Conservation (phyloP, 1,139 yeast species). For the Taiozyma sp. region DNA sequence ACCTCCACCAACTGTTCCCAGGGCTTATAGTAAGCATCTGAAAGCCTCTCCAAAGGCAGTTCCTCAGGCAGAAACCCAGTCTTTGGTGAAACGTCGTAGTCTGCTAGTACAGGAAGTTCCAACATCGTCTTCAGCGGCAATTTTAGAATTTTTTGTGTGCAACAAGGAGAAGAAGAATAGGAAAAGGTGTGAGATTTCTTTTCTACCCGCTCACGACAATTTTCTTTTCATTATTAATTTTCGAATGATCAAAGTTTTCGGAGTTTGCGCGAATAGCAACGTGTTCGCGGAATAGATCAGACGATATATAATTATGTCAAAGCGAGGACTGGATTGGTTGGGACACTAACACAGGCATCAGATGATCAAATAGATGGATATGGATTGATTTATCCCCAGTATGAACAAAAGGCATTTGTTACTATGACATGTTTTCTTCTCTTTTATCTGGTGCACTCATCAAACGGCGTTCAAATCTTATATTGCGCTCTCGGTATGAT, state of each 20-base stretch:
- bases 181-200: not conserved
- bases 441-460: too few species aligned
- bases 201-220: not conserved
- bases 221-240: too few species aligned
- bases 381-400: too few species aligned
- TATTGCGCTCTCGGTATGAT: too few species aligned
- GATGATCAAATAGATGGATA: too few species aligned
- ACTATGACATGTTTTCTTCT: too few species aligned
- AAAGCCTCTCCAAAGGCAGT: slow-evolving; percentile 55
- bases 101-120: slow-evolving; percentile 43
- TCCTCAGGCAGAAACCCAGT: slow-evolving; percentile 77
- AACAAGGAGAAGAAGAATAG: not conserved
- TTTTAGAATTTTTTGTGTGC: not conserved
- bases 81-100: slow-evolving; percentile 61
- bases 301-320: too few species aligned
- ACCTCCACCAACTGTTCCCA: slow-evolving; percentile 72
- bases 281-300: too few species aligned
- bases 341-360: too few species aligned
- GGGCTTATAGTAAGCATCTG: slow-evolving; percentile 57
- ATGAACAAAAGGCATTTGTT: too few species aligned
- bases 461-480: too few species aligned
- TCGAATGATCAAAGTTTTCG: not conserved
- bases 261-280: not conserved
- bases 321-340: too few species aligned
- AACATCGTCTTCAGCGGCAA: slow-evolving; percentile 19